Evolutionary conservation across 2,329 filamentous ascomycete genomes (phyloP), one percentile per base, ranked within the genome.

Genomic region (Ophiostoma sp.): DNA sequence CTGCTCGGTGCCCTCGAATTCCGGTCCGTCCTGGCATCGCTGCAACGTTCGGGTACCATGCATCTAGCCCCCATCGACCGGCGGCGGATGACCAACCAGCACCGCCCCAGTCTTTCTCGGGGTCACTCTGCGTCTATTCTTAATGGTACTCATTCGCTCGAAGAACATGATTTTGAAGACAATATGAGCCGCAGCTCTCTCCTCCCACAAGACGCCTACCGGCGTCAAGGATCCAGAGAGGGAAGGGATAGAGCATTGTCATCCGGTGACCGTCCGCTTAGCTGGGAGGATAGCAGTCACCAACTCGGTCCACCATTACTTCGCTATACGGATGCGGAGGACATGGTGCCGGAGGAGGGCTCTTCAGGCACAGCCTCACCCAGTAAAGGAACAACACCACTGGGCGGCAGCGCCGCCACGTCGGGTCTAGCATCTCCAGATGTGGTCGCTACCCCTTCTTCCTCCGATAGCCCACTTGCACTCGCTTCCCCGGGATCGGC

Each of bases 1-100:
- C 84, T 99, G 64, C 92, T 99, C 3, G 96, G 96, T 59, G 96
- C 93, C 9, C 85, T 99, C 73, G 96, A 99, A 82, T 99, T 99
- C 78, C 89, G 95, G 77, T 95, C 95, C 2, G 92, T 97, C 2
- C 84, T 99, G 63, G 92, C 93, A n/a, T 94, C 94, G 2, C 83
- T 99, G 73, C 91, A 97, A 78, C 92, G 91, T 76, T 93, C 94
- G 72, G 89, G 93, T 78, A 96, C 93, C 76, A 88, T 93, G 33
- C 90, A 91, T 77, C 87, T 92, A 22, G 88, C 90, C 59, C 88
- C 90, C 1, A 90, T 97, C 75, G 87, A 90, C 31, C 88, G 92
- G 74, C 89, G 91, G 77, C 92, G 69, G 42, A 42, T 33, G n/a
- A 28, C 42, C 25, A 19, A 33, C 66, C 50, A 55, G n/a, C 52